Percentiles rank a stretch among this genome's conserved stretches.
phyloP scores from a whole-genome alignment of 2,329 filamentous ascomycete species.

The Paecilomyces dactylethromorphus region DNA sequence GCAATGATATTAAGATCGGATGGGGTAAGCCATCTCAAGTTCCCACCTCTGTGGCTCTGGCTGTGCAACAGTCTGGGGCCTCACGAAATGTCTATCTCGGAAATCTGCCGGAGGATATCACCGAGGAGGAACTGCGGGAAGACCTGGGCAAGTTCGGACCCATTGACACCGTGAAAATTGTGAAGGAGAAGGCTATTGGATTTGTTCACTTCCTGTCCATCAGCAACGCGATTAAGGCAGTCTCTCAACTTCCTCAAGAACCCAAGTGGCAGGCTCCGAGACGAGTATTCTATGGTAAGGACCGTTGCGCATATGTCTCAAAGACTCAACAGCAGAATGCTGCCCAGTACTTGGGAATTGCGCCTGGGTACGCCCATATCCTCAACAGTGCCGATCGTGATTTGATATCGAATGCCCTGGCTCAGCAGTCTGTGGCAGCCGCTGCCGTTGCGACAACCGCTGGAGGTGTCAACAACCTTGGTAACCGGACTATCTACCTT shows the following conservation, averaged over 20 bases:
- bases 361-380: conserved; percentile 92
- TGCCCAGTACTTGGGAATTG: conserved; percentile 94
- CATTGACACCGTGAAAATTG: conserved; percentile 96
- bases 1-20: conserved; percentile 98
- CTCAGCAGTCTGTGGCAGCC: conserved; percentile 94
- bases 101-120: conserved; percentile 82
- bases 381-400: conserved; percentile 94
- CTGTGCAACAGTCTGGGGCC: conserved; percentile 93
- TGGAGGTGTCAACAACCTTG: conserved; percentile 93
- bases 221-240: conserved; percentile 96
- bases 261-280: conserved; percentile 93
- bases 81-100: conserved; percentile 96
- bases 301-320: conserved; percentile 95
- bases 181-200: conserved; percentile 94
- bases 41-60: conserved; percentile 91
- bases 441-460: conserved; percentile 94
- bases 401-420: conserved; percentile 89
- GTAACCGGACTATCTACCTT: conserved; percentile 94
- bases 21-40: conserved; percentile 99
- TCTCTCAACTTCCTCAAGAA: conserved; percentile 92
- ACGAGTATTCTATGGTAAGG: conserved; percentile 97
- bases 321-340: conserved; percentile 99
- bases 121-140: conserved; percentile 87
- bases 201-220: conserved; percentile 98
- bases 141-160: conserved; percentile 94